phyloP scores from a whole-genome alignment of 1,284 basidiomycete genomes.

The Ustilago lituana region DNA sequence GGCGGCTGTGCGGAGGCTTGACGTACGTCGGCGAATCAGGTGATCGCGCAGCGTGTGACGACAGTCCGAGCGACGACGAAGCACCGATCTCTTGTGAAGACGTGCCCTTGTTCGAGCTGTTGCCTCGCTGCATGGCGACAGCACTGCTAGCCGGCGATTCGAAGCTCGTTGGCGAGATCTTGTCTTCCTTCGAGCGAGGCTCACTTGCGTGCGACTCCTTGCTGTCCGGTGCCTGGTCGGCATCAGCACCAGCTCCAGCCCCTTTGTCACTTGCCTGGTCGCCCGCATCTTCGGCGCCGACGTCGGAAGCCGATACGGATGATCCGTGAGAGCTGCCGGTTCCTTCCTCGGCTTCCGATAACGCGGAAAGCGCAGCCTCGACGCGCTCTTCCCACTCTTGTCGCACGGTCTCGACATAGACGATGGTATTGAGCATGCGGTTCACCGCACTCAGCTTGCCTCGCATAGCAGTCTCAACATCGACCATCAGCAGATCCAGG shows the following conservation, averaged over 20 bases:
- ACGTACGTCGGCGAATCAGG: constrained; percentile 10
- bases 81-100: constrained; percentile 12
- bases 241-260: constrained; percentile 14
- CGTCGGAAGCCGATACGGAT: constrained; percentile 24
- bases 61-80: constrained; percentile 12
- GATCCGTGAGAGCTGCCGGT: constrained; percentile 32
- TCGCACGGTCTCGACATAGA: constrained; percentile 95
- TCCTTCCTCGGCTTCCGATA: constrained; percentile 53
- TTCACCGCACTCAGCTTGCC: constrained; percentile 95
- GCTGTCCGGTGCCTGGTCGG: constrained; percentile 42
- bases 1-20: constrained; percentile 20
- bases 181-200: neutral
- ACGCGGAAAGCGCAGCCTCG: constrained; percentile 73
- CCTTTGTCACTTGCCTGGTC: constrained; percentile 69
- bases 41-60: constrained; percentile 8
- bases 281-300: constrained; percentile 67
- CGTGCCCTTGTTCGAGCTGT: constrained; percentile 13
- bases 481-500: constrained; percentile 80
- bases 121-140: constrained; percentile 21
- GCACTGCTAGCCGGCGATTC: neutral
- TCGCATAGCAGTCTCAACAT: constrained; percentile 86
- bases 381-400: constrained; percentile 96
- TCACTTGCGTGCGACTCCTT: neutral
- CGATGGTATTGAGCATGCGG: constrained; percentile 95
- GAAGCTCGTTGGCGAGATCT: neutral